Evolutionary conservation across 345 rosid genomes (phyloP).

Genomic region (Linum trigynum): DNA sequence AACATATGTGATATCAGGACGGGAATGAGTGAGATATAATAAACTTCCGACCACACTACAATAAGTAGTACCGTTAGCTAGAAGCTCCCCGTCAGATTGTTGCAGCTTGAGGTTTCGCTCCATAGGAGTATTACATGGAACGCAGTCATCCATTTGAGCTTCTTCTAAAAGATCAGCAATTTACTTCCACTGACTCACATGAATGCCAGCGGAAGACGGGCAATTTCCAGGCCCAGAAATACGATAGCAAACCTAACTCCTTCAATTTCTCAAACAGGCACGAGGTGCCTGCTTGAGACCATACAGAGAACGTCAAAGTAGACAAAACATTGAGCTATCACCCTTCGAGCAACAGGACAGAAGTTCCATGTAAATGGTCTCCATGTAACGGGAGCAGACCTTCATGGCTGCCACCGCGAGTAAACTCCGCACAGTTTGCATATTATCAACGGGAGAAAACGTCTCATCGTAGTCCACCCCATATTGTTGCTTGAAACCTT

Average conservation of each 20-base stretch:
- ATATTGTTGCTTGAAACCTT: background rate
- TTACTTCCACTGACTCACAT: background rate
- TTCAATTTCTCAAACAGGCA: constrained; percentile 9
- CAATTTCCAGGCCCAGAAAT: background rate
- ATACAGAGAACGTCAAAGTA: background rate
- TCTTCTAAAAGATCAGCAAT: background rate
- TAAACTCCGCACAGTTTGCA: too few relatives aligned
- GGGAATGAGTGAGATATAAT: background rate
- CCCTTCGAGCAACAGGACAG: too few relatives aligned
- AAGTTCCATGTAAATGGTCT: background rate
- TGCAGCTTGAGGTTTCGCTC: too few relatives aligned
- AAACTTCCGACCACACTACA: background rate
- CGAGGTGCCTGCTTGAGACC: constrained; percentile 1
- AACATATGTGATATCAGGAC: background rate
- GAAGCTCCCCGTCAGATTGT: too few relatives aligned
- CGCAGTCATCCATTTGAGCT: background rate
- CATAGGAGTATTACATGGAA: background rate
- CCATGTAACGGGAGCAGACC: background rate
- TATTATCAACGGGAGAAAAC: too few relatives aligned
- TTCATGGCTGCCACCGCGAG: background rate
- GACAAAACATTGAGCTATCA: background rate
- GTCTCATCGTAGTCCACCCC: too few relatives aligned
- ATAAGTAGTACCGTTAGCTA: background rate
- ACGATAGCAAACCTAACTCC: background rate
- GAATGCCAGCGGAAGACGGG: background rate